Conservation (phyloP, 768 basidiomycete species). For the Mycena belliarum region DNA sequence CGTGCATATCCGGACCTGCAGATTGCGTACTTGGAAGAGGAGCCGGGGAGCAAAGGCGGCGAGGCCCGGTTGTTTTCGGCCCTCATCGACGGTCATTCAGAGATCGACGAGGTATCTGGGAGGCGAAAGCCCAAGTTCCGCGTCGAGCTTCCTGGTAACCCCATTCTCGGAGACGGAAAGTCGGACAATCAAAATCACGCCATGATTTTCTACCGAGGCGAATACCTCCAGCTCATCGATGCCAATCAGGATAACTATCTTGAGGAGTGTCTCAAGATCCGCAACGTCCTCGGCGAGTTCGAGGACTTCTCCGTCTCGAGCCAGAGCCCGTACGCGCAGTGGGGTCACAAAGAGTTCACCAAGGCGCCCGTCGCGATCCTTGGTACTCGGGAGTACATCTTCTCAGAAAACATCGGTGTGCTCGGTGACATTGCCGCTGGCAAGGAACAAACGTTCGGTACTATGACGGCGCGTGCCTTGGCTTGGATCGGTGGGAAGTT, state of each 20-base stretch:
- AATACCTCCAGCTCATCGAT: slow-evolving; percentile 98
- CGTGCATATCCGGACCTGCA: slow-evolving; percentile 98
- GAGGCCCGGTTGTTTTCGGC: slow-evolving; percentile 90
- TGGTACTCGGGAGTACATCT: slow-evolving; percentile 98
- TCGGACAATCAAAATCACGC: slow-evolving; percentile 99
- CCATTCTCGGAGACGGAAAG: slow-evolving; percentile 98
- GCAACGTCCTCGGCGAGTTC: slow-evolving; percentile 96
- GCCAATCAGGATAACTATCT: slow-evolving; percentile 99
- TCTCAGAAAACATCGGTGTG: slow-evolving; percentile 99
- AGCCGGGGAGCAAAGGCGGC: slow-evolving; percentile 82
- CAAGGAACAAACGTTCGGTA: slow-evolving; percentile 99
- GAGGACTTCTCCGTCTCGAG: slow-evolving; percentile 90
- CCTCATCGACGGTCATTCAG: slow-evolving; percentile 96
- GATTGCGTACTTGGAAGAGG: slow-evolving; percentile 97
- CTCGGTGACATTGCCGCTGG: slow-evolving; percentile 98
- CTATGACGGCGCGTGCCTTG: slow-evolving; percentile 91
- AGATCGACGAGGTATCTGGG: slow-evolving; percentile 84
- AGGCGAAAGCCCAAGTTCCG: slow-evolving; percentile 96
- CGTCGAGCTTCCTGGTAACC: slow-evolving; percentile 96
- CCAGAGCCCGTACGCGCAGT: slow-evolving; percentile 94
- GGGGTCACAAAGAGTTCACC: slow-evolving; percentile 91
- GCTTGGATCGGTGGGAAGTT: slow-evolving; percentile 98
- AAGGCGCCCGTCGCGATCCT: slow-evolving; percentile 95
- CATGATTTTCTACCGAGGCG: slow-evolving; percentile 98
- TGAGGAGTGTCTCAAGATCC: slow-evolving; percentile 98